These are phyloP conservation scores for Arthromyces matolae DNA, from an alignment of 768 basidiomycete species.

Conservation along the genomic window DNA sequence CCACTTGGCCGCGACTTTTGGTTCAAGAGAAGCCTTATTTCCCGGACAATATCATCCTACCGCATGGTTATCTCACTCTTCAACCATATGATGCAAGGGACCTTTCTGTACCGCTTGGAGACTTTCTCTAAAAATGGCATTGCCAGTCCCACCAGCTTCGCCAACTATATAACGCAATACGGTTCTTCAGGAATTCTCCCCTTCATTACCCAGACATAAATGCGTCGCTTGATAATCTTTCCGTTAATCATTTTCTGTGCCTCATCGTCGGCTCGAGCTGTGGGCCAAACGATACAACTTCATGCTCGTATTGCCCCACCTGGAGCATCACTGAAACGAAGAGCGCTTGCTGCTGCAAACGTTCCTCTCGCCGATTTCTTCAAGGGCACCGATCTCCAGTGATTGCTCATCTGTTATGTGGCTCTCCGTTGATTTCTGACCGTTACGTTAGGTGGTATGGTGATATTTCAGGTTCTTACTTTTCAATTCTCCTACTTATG, in stretches of 20 bases:
- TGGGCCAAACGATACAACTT: constrained; percentile 23
- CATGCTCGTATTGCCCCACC: constrained; percentile 9
- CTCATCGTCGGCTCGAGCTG: constrained; percentile 1
- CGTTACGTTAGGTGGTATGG: constrained; percentile 58
- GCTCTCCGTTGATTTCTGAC: constrained; percentile 1
- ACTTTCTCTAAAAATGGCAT: too few species aligned
- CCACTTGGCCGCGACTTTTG: too few species aligned
- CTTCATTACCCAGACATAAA: too few species aligned
- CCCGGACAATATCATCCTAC: too few species aligned
- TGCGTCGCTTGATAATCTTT: too few species aligned
- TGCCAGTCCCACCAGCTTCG: too few species aligned
- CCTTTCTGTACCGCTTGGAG: too few species aligned
- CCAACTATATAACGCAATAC: too few species aligned
- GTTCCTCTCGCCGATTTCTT: constrained; percentile 51
- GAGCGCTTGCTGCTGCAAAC: constrained; percentile 36
- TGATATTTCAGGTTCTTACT: constrained; percentile 41
- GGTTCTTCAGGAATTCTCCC: too few species aligned
- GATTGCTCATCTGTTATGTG: constrained; percentile 13
- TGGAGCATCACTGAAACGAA: constrained; percentile 24
- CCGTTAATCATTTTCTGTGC: constrained; percentile 4
- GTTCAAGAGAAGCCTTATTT: too few species aligned
- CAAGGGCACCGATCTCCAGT: constrained; percentile 58
- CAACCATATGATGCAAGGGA: too few species aligned
- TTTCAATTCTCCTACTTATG: background rate
- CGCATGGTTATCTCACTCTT: too few species aligned